phyloP scores from a whole-genome alignment of 2,329 filamentous ascomycete genomes.

The Graphilbum sp. region DNA sequence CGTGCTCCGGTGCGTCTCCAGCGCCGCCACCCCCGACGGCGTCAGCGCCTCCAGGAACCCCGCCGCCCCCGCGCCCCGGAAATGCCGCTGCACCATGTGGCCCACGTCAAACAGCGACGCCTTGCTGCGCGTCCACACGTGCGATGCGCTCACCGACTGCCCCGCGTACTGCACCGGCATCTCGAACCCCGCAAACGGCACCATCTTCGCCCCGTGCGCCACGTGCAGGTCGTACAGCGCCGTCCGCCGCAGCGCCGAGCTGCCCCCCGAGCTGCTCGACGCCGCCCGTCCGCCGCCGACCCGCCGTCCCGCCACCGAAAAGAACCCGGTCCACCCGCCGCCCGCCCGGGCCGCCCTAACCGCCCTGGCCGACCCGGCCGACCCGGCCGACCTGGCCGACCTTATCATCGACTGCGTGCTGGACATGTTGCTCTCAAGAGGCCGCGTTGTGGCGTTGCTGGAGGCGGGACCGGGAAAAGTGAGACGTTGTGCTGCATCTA shows the following conservation, averaged over 20 bases:
- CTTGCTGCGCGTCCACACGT: constrained; percentile 75
- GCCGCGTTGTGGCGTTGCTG: too few species aligned
- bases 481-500: neutral
- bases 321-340: neutral
- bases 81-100: constrained; percentile 88
- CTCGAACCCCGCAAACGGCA: constrained; percentile 81
- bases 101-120: constrained; percentile 90
- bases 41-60: constrained; percentile 74
- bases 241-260: constrained; percentile 14
- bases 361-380: too few species aligned
- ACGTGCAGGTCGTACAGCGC: constrained; percentile 26
- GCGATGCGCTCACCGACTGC: constrained; percentile 65
- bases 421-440: too few species aligned
- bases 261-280: neutral
- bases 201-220: constrained; percentile 74
- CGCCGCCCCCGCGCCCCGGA: constrained; percentile 65
- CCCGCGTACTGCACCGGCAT: constrained; percentile 86
- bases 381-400: neutral
- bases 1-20: constrained; percentile 55
- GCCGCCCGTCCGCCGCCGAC: neutral
- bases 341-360: neutral
- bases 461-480: too few species aligned
- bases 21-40: constrained; percentile 51
- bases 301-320: neutral
- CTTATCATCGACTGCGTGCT: neutral